Evolutionary conservation across 2,329 filamentous ascomycete genomes (phyloP), one percentile per base, ranked within the genome.

Genomic region (Penicillium corylophilum): DNA sequence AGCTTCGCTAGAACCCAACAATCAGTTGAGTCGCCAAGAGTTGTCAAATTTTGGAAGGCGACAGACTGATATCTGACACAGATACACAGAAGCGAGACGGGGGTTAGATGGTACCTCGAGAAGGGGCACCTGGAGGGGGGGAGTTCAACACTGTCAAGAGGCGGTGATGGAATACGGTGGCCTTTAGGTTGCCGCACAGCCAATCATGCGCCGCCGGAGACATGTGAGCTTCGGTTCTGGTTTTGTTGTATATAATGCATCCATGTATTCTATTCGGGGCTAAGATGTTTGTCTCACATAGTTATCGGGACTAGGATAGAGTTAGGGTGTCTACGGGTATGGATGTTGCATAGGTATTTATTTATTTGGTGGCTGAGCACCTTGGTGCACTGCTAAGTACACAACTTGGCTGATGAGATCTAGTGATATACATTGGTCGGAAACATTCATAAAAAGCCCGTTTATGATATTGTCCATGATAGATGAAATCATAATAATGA

Each of bases 141-240:
- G 53, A 44, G 46, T 49, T 47, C 45, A 56, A 56, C 51, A 52
- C 48, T 28, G 54, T 36, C 22, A 41, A 61, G 59, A 58, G 57
- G 62, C 59, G 59, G 60, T 63, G 60, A 61, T 65, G 65, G 65
- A 65, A 62, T 68, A 70, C 64, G 67, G 70, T 72, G 68, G 69
- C 69, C 70, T 71, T 69, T 62, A 59, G 57, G 54, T 59, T 68
- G 67, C 57, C 41, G 55, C 45, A 47, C 60, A 54, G 55, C 69
- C 69, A 72, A 72, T 72, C 68, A 71, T 54, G 54, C 50, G 45
- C 49, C 60, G 39, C 44, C 46, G 26, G 52, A 22, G 45, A 48
- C 49, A 55, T 53, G 40, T 45, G 46, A 50, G 46, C 43, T 20
- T 40, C 36, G 40, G 39, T 38, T 29, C 24, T 48, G 8, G 13